Percentiles rank a stretch among this genome's conserved stretches.
Evolutionary conservation across 768 basidiomycete species (phyloP).

Genomic region (Tephrocybe sp.): DNA sequence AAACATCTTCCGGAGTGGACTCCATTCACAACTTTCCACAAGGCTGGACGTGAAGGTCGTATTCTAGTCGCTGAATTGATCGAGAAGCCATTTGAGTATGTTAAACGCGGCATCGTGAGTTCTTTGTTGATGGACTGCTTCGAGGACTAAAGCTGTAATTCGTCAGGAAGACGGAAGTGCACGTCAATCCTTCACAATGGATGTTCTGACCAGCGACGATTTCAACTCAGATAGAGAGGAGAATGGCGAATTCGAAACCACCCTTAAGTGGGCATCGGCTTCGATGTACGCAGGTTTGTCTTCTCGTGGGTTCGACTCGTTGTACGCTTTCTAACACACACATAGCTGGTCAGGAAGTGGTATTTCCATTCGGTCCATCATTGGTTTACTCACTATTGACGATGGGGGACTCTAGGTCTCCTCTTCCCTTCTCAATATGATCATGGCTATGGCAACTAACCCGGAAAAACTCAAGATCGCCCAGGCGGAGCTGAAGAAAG

Average conservation of each 20-base stretch:
- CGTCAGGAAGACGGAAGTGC: neutral
- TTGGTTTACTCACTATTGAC: no score
- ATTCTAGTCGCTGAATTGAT: neutral
- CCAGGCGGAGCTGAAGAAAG: neutral
- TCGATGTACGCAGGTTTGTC: neutral
- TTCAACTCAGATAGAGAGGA: neutral
- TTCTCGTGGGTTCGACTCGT: neutral
- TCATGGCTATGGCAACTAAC: neutral
- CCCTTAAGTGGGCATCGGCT: neutral
- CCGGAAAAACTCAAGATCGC: neutral
- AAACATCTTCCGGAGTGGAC: neutral
- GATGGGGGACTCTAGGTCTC: neutral
- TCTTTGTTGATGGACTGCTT: neutral
- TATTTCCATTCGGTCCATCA: neutral
- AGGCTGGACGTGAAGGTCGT: neutral
- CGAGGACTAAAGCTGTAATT: neutral
- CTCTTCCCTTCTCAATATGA: neutral
- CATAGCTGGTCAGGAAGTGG: conserved; percentile 1
- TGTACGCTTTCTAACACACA: neutral
- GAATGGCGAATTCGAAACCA: neutral
- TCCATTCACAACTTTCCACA: neutral
- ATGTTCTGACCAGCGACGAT: neutral
- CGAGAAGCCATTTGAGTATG: neutral
- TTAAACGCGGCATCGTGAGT: neutral
- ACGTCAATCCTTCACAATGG: neutral